Evolutionary conservation across 768 basidiomycete genomes (phyloP), one percentile per base, ranked within the genome.

Genomic region (Fomitopsis pulvina): DNA sequence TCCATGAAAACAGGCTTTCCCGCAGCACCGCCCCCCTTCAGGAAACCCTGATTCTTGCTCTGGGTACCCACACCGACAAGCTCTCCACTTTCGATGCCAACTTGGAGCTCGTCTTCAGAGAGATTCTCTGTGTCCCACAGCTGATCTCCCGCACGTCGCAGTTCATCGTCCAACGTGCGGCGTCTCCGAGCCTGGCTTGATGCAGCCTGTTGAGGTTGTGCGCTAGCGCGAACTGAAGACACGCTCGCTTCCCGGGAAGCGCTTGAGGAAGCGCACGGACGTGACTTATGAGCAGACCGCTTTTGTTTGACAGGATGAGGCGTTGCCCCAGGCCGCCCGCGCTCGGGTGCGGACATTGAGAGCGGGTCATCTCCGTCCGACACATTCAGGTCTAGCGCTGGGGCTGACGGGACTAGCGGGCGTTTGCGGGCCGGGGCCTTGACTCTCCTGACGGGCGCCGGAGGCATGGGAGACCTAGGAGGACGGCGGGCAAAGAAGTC

Each of bases 11-110:
- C 81, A 1, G 87, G 82, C 1, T 60, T 51, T 0, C 88, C 88
- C 21, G 82, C 86, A 9, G 76, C 86, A 0, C 88, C 87, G 11
- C 87, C 87, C 57, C 79, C 82, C 3, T 85, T 82, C 20, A 89
- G 68, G 54, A 88, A 91, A 1, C 85, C 83, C 4, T 61, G 67
- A 16, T 65, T 70, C 56, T 73, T 78, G 45, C 72, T 77, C 60
- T 71, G 71, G 34, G 70, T 77, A 10, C 85, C 85, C 2, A 77
- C 72, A 16, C 76, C 83, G 1, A 71, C 63, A 11, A 80, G 72
- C 12, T 78, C 67, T 21, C 72, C 75, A 50, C 69, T 73, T 1
- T 85, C 80, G 18, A 63, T 27, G 5, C 62, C 64, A 10, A 68
- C 50, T n/a, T 70, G 75, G n/a, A 61, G 62, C 7, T 70, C 72